phyloP scores from a whole-genome alignment of 768 basidiomycete species.

The Coprinopsis strossmayeri region DNA sequence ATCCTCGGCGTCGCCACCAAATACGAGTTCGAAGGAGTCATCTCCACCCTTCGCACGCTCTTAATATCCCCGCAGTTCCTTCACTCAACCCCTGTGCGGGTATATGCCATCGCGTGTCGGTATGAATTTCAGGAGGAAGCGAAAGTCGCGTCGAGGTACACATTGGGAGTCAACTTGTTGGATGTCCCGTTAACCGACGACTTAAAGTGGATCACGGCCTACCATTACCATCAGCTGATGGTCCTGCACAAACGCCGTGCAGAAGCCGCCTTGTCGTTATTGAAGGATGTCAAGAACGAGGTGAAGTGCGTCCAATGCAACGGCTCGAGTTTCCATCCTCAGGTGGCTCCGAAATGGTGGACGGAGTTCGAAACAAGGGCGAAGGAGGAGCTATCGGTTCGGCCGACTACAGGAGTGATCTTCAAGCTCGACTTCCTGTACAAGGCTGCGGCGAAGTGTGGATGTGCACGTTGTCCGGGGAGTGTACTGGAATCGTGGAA shows the following conservation, averaged over 20 bases:
- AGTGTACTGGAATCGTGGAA: slow-evolving; percentile 59
- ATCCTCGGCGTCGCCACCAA: slow-evolving; percentile 53
- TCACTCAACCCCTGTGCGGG: slow-evolving; percentile 43
- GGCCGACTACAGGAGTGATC: slow-evolving; percentile 54
- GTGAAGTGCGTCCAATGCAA: slow-evolving; percentile 69
- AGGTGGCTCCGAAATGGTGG: slow-evolving; percentile 66
- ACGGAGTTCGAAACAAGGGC: slow-evolving; percentile 50
- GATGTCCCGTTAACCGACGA: slow-evolving; percentile 53
- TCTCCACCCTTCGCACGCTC: slow-evolving; percentile 40
- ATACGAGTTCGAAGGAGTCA: slow-evolving; percentile 50
- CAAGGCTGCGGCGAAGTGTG: slow-evolving; percentile 39
- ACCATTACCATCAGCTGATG: slow-evolving; percentile 59
- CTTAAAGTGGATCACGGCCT: slow-evolving; percentile 60
- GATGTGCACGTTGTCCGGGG: slow-evolving; percentile 58
- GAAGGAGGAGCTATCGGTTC: slow-evolving; percentile 45
- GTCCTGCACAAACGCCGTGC: slow-evolving; percentile 51
- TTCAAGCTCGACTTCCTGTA: slow-evolving; percentile 58
- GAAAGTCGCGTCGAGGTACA: slow-evolving; percentile 50
- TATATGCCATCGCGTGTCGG: slow-evolving; percentile 66
- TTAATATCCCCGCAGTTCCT: slow-evolving; percentile 48
- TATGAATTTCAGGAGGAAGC: slow-evolving; percentile 61
- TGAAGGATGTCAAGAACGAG: slow-evolving; percentile 35
- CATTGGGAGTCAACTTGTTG: slow-evolving; percentile 46
- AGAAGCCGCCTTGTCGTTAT: slow-evolving; percentile 37
- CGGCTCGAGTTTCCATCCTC: slow-evolving; percentile 34